These are phyloP conservation scores for Podaxis sp. DNA, from an alignment of 768 basidiomycete genomes.

Conservation along the genomic window DNA sequence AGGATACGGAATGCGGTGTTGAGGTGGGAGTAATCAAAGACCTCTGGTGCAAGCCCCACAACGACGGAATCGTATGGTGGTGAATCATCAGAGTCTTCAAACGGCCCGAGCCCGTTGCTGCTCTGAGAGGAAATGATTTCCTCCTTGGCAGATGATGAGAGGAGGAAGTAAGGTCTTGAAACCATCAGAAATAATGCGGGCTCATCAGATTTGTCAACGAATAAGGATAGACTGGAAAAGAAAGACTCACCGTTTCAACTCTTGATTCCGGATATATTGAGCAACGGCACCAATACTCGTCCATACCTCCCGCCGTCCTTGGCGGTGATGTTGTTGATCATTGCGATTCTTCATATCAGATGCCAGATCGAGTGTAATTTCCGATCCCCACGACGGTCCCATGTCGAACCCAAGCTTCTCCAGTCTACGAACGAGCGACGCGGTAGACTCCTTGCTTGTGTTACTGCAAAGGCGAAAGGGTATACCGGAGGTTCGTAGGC, in stretches of 20 bases:
- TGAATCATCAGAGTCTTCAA: constrained; percentile 7
- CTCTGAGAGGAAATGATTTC: constrained; percentile 28
- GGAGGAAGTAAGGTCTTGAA: constrained; percentile 50
- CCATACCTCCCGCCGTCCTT: constrained; percentile 42
- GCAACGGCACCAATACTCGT: constrained; percentile 61
- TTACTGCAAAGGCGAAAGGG: constrained; percentile 63
- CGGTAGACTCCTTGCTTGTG: constrained; percentile 59
- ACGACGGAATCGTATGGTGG: constrained; percentile 53
- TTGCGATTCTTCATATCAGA: background rate
- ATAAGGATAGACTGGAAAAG: background rate
- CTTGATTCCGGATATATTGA: constrained; percentile 35
- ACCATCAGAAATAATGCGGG: background rate
- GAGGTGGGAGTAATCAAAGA: constrained; percentile 49
- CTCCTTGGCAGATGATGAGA: constrained; percentile 43
- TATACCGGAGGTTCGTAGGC: constrained; percentile 27
- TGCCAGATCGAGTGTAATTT: background rate
- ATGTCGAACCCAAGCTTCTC: constrained; percentile 46
- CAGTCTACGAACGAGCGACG: constrained; percentile 38
- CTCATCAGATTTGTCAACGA: background rate
- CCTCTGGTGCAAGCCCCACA: constrained; percentile 52
- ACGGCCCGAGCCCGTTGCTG: background rate
- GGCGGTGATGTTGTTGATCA: background rate
- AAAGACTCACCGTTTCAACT: constrained; percentile 35
- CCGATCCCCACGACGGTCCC: constrained; percentile 4
- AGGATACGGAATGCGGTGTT: constrained; percentile 68